Conservation (phyloP, 2,329 filamentous ascomycete species). For the Fusarium sp. region DNA sequence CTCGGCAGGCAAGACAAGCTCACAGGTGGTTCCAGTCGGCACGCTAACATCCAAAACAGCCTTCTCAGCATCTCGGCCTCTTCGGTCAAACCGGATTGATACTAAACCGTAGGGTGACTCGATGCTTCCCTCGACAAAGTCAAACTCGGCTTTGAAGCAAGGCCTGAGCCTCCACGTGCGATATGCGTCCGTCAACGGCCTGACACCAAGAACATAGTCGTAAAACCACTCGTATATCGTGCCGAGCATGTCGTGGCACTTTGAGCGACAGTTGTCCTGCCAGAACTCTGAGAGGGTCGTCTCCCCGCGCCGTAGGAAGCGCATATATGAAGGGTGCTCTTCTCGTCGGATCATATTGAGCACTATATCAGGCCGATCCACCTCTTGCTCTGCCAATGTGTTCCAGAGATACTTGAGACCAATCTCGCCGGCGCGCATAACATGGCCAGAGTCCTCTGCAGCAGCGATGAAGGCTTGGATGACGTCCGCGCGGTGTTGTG, state of each 20-base stretch:
- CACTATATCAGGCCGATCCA: slow-evolving; percentile 58
- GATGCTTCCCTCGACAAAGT: slow-evolving; percentile 54
- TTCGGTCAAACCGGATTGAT: slow-evolving; percentile 40
- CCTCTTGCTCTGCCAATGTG: slow-evolving; percentile 54
- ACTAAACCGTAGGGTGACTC: slow-evolving; percentile 59
- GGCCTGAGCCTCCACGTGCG: slow-evolving; percentile 58
- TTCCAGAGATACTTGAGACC: slow-evolving; percentile 60
- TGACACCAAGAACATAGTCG: slow-evolving; percentile 57
- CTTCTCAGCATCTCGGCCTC: slow-evolving; percentile 13
- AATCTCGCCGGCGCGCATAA: slow-evolving; percentile 59
- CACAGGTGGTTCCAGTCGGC: slow-evolving; percentile 39
- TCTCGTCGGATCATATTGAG: slow-evolving; percentile 62
- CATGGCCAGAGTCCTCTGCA: slow-evolving; percentile 51
- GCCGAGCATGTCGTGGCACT: slow-evolving; percentile 65
- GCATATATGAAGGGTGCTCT: slow-evolving; percentile 65
- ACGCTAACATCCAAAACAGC: slow-evolving; percentile 38
- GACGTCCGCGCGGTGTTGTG: slow-evolving; percentile 36
- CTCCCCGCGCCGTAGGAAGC: slow-evolving; percentile 62
- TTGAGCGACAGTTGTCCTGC: slow-evolving; percentile 60
- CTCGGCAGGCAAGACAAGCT: slow-evolving; percentile 39
- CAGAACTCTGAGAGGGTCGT: slow-evolving; percentile 62
- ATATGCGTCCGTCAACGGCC: slow-evolving; percentile 57
- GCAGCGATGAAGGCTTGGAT: slow-evolving; percentile 43
- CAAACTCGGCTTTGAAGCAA: slow-evolving; percentile 58
- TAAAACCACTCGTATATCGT: slow-evolving; percentile 67